phyloP scores from a whole-genome alignment of 2,329 filamentous ascomycete genomes.

The Fusarium coffeatum region DNA sequence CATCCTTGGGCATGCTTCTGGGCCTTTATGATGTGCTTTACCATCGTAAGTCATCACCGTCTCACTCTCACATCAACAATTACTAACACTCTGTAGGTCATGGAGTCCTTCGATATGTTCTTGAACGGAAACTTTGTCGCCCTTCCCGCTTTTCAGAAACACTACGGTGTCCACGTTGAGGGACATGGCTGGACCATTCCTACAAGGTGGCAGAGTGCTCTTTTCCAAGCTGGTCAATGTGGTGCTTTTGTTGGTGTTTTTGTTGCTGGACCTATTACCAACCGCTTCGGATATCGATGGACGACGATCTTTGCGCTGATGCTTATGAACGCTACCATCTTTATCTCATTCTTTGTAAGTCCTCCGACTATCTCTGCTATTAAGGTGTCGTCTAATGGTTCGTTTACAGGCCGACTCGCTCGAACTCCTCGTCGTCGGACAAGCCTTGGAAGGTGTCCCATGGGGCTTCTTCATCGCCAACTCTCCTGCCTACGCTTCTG shows the following conservation, averaged over 20 bases:
- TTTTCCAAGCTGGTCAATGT: constrained; percentile 50
- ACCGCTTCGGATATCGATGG: constrained; percentile 53
- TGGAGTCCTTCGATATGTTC: constrained; percentile 64
- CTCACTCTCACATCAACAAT: no score
- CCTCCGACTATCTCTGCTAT: accelerated
- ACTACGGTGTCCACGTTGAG: constrained; percentile 51
- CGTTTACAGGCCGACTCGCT: constrained; percentile 47
- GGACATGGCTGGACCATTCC: constrained; percentile 48
- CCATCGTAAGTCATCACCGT: constrained; percentile 54
- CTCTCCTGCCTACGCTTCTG: constrained; percentile 68
- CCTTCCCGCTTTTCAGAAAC: constrained; percentile 51
- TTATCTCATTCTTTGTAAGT: constrained; percentile 64
- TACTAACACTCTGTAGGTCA: constrained; percentile 52
- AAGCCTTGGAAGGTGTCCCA: constrained; percentile 68
- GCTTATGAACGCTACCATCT: constrained; percentile 54
- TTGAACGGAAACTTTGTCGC: constrained; percentile 60
- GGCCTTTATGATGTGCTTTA: constrained; percentile 62
- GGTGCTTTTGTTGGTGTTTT: constrained; percentile 54
- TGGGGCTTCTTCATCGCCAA: constrained; percentile 74
- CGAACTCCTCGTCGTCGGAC: constrained; percentile 59
- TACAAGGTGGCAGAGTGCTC: constrained; percentile 56
- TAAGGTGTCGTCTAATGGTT: not conserved
- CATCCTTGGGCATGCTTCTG: constrained; percentile 61
- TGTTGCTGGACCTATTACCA: constrained; percentile 53
- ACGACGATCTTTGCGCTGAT: constrained; percentile 53